Evolutionary conservation across 2,329 filamentous ascomycete species (phyloP).

Genomic region (Cladosporium oxysporum): DNA sequence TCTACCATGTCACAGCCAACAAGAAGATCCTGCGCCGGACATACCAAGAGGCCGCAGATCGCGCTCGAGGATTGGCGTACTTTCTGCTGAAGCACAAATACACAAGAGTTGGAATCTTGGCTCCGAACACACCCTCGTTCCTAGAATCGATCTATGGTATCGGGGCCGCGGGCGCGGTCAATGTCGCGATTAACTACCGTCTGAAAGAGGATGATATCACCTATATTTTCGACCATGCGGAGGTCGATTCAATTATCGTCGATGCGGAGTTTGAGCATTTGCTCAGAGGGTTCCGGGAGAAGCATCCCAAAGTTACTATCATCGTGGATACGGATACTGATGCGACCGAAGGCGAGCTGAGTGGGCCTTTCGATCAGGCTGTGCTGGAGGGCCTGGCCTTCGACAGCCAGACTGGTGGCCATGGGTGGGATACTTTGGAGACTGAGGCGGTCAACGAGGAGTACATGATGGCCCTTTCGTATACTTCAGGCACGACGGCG

Average conservation of each 20-base stretch:
- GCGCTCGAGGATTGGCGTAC: slow-evolving; percentile 84
- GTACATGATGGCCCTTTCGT: slow-evolving; percentile 80
- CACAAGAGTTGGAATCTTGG: slow-evolving; percentile 79
- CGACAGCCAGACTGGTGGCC: slow-evolving; percentile 65
- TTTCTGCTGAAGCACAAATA: slow-evolving; percentile 74
- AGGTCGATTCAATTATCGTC: slow-evolving; percentile 83
- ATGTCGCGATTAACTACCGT: slow-evolving; percentile 69
- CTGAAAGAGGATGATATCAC: slow-evolving; percentile 81
- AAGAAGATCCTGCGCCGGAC: slow-evolving; percentile 70
- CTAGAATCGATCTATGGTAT: slow-evolving; percentile 88
- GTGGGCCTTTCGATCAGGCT: slow-evolving; percentile 80
- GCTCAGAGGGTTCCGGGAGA: slow-evolving; percentile 64
- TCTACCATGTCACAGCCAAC: slow-evolving; percentile 83
- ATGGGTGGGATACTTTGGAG: slow-evolving; percentile 77
- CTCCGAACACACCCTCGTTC: slow-evolving; percentile 92
- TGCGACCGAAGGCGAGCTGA: slow-evolving; percentile 68
- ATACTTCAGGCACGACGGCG: slow-evolving; percentile 92
- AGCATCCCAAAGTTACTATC: slow-evolving; percentile 65
- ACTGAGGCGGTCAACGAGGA: slow-evolving; percentile 74
- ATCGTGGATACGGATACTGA: slow-evolving; percentile 87
- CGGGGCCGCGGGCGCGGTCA: slow-evolving; percentile 74
- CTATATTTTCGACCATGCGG: slow-evolving; percentile 87
- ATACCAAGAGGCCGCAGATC: slow-evolving; percentile 81
- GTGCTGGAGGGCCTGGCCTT: slow-evolving; percentile 76
- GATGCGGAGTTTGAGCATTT: slow-evolving; percentile 77